A percentile compares a stretch with the other conserved stretches of the same genome.
These are phyloP conservation scores for Teratosphaeria zuluensis DNA, from an alignment of 2,329 filamentous ascomycete species.

Conservation along the genomic window DNA sequence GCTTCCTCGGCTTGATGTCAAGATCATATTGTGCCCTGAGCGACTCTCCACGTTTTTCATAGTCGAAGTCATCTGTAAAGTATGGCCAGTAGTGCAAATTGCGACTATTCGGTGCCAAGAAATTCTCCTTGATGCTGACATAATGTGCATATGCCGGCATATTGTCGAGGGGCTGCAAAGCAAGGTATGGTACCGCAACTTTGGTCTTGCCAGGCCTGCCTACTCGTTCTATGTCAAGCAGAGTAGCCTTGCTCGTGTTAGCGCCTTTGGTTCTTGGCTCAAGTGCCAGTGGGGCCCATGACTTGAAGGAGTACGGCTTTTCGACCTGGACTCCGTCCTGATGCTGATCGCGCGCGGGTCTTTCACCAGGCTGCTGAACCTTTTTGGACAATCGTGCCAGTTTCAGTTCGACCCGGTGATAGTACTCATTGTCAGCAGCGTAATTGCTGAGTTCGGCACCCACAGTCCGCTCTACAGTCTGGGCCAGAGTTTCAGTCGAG, in stretches of 20 bases:
- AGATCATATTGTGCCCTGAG: constrained; percentile 22
- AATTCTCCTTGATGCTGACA: constrained; percentile 31
- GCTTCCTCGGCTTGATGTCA: constrained; percentile 19
- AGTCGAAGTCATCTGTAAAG: constrained; percentile 29
- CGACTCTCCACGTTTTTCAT: constrained; percentile 15
- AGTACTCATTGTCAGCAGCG: not conserved
- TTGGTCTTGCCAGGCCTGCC: not conserved
- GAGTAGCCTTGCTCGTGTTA: not conserved
- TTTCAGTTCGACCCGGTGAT: not conserved
- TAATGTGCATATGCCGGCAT: constrained; percentile 34
- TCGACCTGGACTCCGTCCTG: not conserved
- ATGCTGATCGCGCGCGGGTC: not conserved
- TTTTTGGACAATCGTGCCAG: not conserved
- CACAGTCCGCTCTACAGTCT: not conserved
- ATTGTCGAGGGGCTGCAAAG: constrained; percentile 5
- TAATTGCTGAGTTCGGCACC: not conserved
- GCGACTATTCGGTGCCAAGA: constrained; percentile 32
- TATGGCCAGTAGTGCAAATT: constrained; percentile 33
- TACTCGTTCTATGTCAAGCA: not conserved
- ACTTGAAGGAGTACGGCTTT: not conserved
- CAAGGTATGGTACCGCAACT: constrained; percentile 4
- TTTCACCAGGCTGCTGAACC: not conserved
- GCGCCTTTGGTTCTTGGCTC: not conserved
- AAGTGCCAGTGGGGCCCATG: not conserved
- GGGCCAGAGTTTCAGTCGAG: not conserved